Conservation (phyloP, 2,329 filamentous ascomycete species). For the Fusarium piperis region DNA sequence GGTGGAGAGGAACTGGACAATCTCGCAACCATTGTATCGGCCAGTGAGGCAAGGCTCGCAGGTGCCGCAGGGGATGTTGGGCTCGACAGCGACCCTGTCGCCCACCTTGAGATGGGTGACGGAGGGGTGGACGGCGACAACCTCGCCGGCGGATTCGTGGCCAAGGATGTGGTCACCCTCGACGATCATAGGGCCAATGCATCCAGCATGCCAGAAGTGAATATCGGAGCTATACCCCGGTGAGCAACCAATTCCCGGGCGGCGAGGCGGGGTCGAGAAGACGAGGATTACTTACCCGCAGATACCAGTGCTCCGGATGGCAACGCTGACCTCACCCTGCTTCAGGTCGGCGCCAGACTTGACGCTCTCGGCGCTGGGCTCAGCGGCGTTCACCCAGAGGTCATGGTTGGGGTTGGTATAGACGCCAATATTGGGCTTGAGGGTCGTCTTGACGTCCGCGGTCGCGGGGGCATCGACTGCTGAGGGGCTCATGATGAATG, state of each 20-base stretch:
- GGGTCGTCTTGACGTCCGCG: slow-evolving; percentile 38
- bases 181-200: slow-evolving; percentile 97
- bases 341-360: slow-evolving; percentile 74
- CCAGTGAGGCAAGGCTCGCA: slow-evolving; percentile 93
- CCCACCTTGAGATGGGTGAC: slow-evolving; percentile 82
- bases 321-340: slow-evolving; percentile 85
- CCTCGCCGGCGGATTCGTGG: slow-evolving; percentile 88
- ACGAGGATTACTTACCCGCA: slow-evolving; percentile 73
- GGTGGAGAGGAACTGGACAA: slow-evolving; percentile 87
- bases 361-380: slow-evolving; percentile 80
- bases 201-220: slow-evolving; percentile 96
- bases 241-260: slow-evolving; percentile 16
- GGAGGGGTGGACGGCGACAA: slow-evolving; percentile 83
- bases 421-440: slow-evolving; percentile 91
- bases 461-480: slow-evolving; percentile 43
- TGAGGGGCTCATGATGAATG: slow-evolving; percentile 48
- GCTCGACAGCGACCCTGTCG: slow-evolving; percentile 93
- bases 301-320: slow-evolving; percentile 93
- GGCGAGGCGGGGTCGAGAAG: slow-evolving; percentile 1
- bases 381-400: slow-evolving; percentile 84
- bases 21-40: slow-evolving; percentile 93
- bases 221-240: slow-evolving; percentile 76
- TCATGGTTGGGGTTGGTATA: slow-evolving; percentile 95
- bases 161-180: slow-evolving; percentile 89
- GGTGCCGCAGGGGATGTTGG: slow-evolving; percentile 89